Conservation (phyloP, 1,284 basidiomycete species). For the Ganoderma lucidum region DNA sequence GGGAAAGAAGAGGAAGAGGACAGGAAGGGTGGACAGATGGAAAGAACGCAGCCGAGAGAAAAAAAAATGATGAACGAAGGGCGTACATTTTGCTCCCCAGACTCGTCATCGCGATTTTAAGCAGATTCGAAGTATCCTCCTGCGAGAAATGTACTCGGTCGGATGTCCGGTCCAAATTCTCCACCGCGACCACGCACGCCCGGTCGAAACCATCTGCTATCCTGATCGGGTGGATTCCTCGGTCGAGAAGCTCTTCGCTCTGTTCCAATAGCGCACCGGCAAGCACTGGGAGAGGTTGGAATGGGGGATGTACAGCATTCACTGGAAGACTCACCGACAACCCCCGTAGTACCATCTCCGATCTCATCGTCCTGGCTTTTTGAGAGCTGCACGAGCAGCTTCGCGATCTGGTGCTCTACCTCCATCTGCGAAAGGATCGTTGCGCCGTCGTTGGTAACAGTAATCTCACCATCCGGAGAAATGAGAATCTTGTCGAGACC, state of each 20-base stretch:
- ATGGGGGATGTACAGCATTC: neutral
- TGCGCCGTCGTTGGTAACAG: conserved; percentile 98
- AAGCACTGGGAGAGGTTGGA: conserved; percentile 70
- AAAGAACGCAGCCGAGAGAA: neutral
- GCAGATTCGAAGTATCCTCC: conserved; percentile 84
- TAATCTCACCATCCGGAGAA: conserved; percentile 98
- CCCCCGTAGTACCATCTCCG: conserved; percentile 98
- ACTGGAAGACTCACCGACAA: conserved; percentile 80
- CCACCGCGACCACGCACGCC: conserved; percentile 90
- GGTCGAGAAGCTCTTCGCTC: conserved; percentile 90
- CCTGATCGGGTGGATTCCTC: conserved; percentile 97
- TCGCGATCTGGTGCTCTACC: conserved; percentile 98
- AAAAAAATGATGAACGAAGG: neutral
- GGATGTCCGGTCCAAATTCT: conserved; percentile 92
- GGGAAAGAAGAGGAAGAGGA: conserved; percentile 8
- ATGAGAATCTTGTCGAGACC: conserved; percentile 99
- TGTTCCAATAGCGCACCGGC: conserved; percentile 96
- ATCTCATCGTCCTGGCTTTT: conserved; percentile 99
- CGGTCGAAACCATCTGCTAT: conserved; percentile 99
- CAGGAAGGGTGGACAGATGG: neutral
- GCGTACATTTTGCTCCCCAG: conserved; percentile 96
- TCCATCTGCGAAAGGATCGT: conserved; percentile 97
- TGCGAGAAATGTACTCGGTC: conserved; percentile 89
- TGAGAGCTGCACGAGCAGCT: conserved; percentile 95
- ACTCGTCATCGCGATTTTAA: conserved; percentile 96